Percentiles rank a stretch among this genome's conserved stretches.
Evolutionary conservation across 805 yeast species (phyloP).

Genomic region (Kuraishia ogatae): DNA sequence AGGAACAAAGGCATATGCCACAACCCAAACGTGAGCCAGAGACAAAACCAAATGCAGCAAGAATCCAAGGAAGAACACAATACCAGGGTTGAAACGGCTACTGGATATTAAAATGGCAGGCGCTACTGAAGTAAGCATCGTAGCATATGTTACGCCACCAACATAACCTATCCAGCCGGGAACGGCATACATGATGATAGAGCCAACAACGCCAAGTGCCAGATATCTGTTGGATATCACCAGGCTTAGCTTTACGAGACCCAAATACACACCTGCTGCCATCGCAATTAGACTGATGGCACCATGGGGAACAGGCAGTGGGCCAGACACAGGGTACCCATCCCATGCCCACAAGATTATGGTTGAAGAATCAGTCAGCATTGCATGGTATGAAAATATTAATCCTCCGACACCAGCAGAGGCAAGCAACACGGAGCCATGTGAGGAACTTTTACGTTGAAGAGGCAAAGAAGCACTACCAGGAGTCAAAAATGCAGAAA

Average conservation of each 20-base stretch:
- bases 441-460: background rate
- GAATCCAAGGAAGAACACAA: slow-evolving; percentile 40
- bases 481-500: slow-evolving; percentile 59
- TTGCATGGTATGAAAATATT: slow-evolving; percentile 62
- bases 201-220: slow-evolving; percentile 37
- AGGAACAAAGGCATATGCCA: slow-evolving; percentile 97
- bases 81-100: slow-evolving; percentile 46
- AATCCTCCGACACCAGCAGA: slow-evolving; percentile 64
- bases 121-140: slow-evolving; percentile 53
- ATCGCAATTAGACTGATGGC: slow-evolving; percentile 53
- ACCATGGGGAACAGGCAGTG: slow-evolving; percentile 83
- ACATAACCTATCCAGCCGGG: slow-evolving; percentile 65
- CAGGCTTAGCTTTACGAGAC: slow-evolving; percentile 11
- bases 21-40: slow-evolving; percentile 90
- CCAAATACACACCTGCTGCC: slow-evolving; percentile 46
- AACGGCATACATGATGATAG: slow-evolving; percentile 37
- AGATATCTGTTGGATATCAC: background rate
- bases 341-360: slow-evolving; percentile 95
- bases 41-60: slow-evolving; percentile 44
- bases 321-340: slow-evolving; percentile 83
- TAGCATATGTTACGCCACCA: slow-evolving; percentile 59
- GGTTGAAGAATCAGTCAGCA: slow-evolving; percentile 77
- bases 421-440: slow-evolving; percentile 4
- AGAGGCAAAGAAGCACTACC: background rate
- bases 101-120: slow-evolving; percentile 54